Evolutionary conservation across 495 filamentous ascomycete genomes (phyloP), one percentile per base, ranked within the genome.

Genomic region (Talaromyces proteolyticus): DNA sequence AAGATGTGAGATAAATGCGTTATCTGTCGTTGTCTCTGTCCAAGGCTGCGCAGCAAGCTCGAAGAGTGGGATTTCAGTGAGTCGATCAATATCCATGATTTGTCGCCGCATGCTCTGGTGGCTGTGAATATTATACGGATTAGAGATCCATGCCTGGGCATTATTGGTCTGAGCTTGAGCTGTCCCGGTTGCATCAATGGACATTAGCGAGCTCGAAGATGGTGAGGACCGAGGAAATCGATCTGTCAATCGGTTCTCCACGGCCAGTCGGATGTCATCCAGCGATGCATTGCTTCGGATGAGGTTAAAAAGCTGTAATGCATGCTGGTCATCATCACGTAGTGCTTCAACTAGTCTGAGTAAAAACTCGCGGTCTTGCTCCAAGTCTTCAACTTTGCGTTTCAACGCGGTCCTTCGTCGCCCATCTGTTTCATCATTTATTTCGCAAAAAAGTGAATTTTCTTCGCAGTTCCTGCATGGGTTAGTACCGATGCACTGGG

Each of bases 1-100:
- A 4, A 74, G 57, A 52, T 68, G 61, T 4, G 69, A 73, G 8
- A 76, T 68, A 44, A 74, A 59, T 1, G 61, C 65, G 49, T 65
- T 59, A 39, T 67, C 63, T 7, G 58, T 55, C 0, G 70, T 72
- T 23, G 71, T 59, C 4, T 50, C 45, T 0, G 73, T 76, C 73
- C 73, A 76, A 2, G 69, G 66, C 19, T 50, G 50, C 1, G 70
- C 60, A 1, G 63, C 59, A 4, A 74, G 57, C n/a, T 55, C 40
- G 40, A 60, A 56, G 1, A 55, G 37, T 17, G 61, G 58, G 8
- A 57, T 54, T 42, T 59, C 59, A 11, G 57, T 47, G 18, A 64
- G 22, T 20, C 55, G 20, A n/a, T 53, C 55, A 6, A 62, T 47
- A 29, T 57, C 52, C 56, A 60, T 56, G 21, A 53, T 37, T 42